phyloP scores from a whole-genome alignment of 257 asterid species.

The Fraxinus pennsylvanica region DNA sequence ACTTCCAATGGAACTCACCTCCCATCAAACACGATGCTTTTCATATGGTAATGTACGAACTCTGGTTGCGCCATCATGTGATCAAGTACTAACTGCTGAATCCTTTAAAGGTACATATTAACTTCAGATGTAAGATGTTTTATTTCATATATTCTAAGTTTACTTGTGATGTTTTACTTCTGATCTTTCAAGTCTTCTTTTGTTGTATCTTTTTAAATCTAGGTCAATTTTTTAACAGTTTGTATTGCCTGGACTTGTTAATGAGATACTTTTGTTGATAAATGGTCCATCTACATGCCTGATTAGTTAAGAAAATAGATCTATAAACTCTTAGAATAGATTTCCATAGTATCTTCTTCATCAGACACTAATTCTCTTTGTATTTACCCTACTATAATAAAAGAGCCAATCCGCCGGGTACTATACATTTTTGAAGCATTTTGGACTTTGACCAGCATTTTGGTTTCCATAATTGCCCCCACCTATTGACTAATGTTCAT shows the following conservation, averaged over 20 bases:
- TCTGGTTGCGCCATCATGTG: constrained; percentile 90
- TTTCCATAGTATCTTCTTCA: background rate
- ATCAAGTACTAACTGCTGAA: constrained; percentile 62
- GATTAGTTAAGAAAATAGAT: background rate
- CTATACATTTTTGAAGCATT: no score
- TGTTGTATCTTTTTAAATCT: background rate
- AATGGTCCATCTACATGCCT: background rate
- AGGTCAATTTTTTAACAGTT: background rate
- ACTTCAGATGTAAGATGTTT: background rate
- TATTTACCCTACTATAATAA: no score
- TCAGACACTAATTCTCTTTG: background rate
- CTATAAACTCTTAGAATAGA: background rate
- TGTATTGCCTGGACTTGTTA: no score
- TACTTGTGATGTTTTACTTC: background rate
- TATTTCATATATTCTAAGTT: background rate
- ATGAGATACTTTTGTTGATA: no score
- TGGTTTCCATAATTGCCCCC: no score
- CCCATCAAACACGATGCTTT: constrained; percentile 71
- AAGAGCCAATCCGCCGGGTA: no score
- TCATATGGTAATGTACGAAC: constrained; percentile 97
- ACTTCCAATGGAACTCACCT: constrained; percentile 94
- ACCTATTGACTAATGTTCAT: no score
- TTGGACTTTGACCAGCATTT: no score
- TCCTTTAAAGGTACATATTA: background rate
- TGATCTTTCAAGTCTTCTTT: background rate